These are phyloP conservation scores for Dioscorea dumetorum DNA, from an alignment of 106 monocot species.

Conservation along the genomic window DNA sequence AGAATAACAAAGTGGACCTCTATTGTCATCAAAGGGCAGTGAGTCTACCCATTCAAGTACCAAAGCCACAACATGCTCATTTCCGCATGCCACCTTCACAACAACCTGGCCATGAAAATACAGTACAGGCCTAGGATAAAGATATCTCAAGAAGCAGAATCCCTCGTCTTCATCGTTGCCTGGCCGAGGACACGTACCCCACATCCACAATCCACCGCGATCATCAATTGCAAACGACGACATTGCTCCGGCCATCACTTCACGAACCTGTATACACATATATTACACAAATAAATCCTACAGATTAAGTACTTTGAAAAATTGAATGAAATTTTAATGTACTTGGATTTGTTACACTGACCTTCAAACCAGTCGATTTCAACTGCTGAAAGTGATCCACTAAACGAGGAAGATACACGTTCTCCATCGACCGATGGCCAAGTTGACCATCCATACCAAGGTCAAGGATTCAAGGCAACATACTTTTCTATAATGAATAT, in stretches of 20 bases:
- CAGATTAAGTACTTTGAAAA: no score
- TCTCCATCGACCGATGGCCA: conserved; percentile 41
- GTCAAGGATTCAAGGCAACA: conserved; percentile 33
- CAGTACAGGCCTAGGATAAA: conserved; percentile 56
- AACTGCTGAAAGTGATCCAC: conserved; percentile 44
- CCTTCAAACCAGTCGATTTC: neutral
- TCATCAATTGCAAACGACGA: conserved; percentile 80
- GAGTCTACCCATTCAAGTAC: conserved; percentile 48
- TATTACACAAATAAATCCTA: neutral
- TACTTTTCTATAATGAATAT: no score
- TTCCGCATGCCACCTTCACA: conserved; percentile 80
- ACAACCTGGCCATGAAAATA: conserved; percentile 76
- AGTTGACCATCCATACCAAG: conserved; percentile 65
- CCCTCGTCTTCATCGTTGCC: conserved; percentile 20
- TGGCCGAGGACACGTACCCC: conserved; percentile 64
- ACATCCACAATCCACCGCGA: conserved; percentile 67
- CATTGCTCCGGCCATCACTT: conserved; percentile 78
- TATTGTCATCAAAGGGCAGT: conserved; percentile 12
- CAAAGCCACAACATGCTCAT: conserved; percentile 68
- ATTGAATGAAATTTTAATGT: neutral
- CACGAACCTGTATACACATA: conserved; percentile 39
- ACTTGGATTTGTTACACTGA: neutral
- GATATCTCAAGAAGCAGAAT: conserved; percentile 31
- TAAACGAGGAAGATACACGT: conserved; percentile 40
- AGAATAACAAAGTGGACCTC: conserved; percentile 54